These are phyloP conservation scores for Darksidea phi DNA, from an alignment of 495 filamentous ascomycete species.

Conservation along the genomic window DNA sequence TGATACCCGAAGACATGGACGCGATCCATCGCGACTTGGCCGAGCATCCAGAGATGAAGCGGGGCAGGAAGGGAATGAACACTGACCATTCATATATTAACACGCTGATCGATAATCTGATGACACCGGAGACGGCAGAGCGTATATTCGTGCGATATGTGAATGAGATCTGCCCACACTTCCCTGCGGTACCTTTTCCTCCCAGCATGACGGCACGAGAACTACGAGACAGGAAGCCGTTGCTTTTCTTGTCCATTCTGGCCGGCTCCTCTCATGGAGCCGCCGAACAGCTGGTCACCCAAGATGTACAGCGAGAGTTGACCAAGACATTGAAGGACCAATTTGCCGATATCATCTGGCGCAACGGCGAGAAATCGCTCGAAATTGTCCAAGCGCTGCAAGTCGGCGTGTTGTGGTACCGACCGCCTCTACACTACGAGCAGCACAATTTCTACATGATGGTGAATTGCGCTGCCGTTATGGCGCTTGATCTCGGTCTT, in stretches of 20 bases:
- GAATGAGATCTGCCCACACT: constrained; percentile 64
- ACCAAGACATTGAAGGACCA: constrained; percentile 68
- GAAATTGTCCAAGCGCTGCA: constrained; percentile 83
- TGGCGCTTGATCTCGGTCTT: constrained; percentile 87
- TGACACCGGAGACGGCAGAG: constrained; percentile 61
- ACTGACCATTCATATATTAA: constrained; percentile 62
- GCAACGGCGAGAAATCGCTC: constrained; percentile 76
- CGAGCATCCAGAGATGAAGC: constrained; percentile 28
- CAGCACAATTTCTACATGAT: constrained; percentile 91
- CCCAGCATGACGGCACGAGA: constrained; percentile 62
- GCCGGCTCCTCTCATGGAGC: constrained; percentile 59
- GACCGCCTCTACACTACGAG: constrained; percentile 76
- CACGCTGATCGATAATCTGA: constrained; percentile 57
- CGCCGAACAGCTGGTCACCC: constrained; percentile 47
- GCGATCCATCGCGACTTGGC: constrained; percentile 30
- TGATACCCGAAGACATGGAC: constrained; percentile 35
- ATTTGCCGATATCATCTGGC: constrained; percentile 71
- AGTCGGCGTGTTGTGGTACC: constrained; percentile 52
- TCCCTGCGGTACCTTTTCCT: constrained; percentile 78
- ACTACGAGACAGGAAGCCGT: constrained; percentile 69
- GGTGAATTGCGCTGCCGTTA: constrained; percentile 75
- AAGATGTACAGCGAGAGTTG: constrained; percentile 47
- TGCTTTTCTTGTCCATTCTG: constrained; percentile 79
- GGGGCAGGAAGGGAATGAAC: constrained; percentile 23
- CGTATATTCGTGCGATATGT: constrained; percentile 69